Percentiles rank a stretch among this genome's conserved stretches.
Evolutionary conservation across 1,284 basidiomycete genomes (phyloP).

Genomic region (Pseudozyma hubeiensis): DNA sequence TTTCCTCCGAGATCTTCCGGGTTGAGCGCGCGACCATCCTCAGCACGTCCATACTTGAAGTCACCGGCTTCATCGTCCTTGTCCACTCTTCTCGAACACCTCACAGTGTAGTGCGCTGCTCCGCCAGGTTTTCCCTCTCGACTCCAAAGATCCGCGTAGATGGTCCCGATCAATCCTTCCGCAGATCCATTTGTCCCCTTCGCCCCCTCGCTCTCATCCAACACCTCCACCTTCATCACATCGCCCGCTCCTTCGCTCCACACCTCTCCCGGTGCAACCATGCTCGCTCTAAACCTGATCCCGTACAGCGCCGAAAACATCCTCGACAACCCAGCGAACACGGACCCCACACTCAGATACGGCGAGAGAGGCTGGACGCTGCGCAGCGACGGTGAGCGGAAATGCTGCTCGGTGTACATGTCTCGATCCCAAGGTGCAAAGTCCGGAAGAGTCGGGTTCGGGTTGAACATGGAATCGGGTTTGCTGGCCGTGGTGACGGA

Average conservation of each 20-base stretch:
- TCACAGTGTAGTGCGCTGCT: conserved; percentile 96
- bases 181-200: conserved; percentile 11
- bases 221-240: conserved; percentile 90
- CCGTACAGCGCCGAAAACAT: conserved; percentile 64
- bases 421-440: conserved; percentile 66
- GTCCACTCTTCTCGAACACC: conserved; percentile 90
- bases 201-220: conserved; percentile 82
- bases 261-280: conserved; percentile 77
- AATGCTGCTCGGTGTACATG: conserved; percentile 60
- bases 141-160: conserved; percentile 92
- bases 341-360: conserved; percentile 64
- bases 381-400: conserved; percentile 33
- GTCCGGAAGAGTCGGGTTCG: conserved; percentile 7
- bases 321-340: conserved; percentile 64
- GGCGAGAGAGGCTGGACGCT: conserved; percentile 58
- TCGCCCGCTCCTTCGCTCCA: conserved; percentile 78
- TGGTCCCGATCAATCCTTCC: conserved; percentile 82
- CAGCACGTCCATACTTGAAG: conserved; percentile 70
- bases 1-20: conserved; percentile 30
- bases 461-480: conserved; percentile 17
- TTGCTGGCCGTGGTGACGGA: neutral
- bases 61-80: conserved; percentile 85
- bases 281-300: conserved; percentile 58
- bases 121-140: conserved; percentile 86
- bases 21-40: conserved; percentile 54